Base-by-base conservation (phyloP, 495 filamentous ascomycete genomes). In the Cudoniella acicularis region DNA sequence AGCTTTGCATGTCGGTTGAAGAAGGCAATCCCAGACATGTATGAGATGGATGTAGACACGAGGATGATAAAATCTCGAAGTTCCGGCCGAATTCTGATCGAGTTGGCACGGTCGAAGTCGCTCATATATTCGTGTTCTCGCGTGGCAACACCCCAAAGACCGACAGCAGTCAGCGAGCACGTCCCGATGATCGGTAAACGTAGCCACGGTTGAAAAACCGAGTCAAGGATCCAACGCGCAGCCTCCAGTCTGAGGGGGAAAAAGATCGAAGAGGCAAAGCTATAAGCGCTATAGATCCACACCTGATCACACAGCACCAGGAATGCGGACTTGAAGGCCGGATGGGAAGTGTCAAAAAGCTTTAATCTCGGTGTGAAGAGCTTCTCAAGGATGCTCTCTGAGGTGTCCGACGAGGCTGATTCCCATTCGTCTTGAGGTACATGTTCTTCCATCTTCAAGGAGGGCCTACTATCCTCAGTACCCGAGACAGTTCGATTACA, bases 281-380 rank as follows among this genome's bases (percentile, higher is more conserved):
- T 50, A 50, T 16, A 50, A 16, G 20, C 48, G 48, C 48, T 50
- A 50, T 50, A 50, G 48, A 50, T 6, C 48, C 48, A 50, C 20
- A 50, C 48, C 4, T 50, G 48, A 50, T 50, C 48, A 50, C 48
- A 50, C 48, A 50, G 20, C 20, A 50, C 48, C 48, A 50, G 48
- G 20, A 50, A 50, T 50, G 48, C 48, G 48, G 48, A 50, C 48
- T 50, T 50, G 48, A 50, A 50, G 48, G 48, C 48, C 4, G 48
- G 48, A 50, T 50, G 48, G 48, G 48, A 50, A 50, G 48, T 50
- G 48, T 50, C 48, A 50, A 50, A 50, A 22, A 50, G 48, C 48
- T 50, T 50, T 50, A 50, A 22, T 50, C 48, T 50, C 22, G 48
- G 48, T 50, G 48, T 50, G 48, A 50, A 50, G 48, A 50, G 48